phyloP scores from a whole-genome alignment of 305 asterid genomes.

The Plantago coronopus region DNA sequence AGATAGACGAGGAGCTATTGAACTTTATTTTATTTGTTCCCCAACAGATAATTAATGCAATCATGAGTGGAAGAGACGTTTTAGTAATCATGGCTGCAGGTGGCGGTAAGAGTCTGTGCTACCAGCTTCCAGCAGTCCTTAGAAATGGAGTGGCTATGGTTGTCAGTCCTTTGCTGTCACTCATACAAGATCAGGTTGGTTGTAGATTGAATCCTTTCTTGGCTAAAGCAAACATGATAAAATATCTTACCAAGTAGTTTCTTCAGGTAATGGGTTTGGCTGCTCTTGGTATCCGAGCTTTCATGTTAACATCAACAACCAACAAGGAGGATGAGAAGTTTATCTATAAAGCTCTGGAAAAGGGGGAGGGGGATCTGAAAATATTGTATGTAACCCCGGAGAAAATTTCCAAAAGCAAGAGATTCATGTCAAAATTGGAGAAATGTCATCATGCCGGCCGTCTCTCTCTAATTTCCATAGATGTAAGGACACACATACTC shows the following conservation, averaged over 20 bases:
- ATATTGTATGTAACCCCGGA: slow-evolving; percentile 91
- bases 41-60: slow-evolving; percentile 72
- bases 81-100: slow-evolving; percentile 98
- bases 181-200: slow-evolving; percentile 92
- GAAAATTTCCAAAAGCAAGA: slow-evolving; percentile 94
- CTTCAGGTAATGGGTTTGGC: slow-evolving; percentile 88
- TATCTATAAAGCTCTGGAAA: slow-evolving; percentile 82
- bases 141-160: slow-evolving; percentile 78
- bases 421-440: slow-evolving; percentile 94
- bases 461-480: slow-evolving; percentile 84
- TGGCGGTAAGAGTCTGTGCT: slow-evolving; percentile 94
- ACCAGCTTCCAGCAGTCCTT: slow-evolving; percentile 94
- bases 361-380: slow-evolving; percentile 80
- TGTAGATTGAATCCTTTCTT: neutral
- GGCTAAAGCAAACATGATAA: slow-evolving; percentile 9
- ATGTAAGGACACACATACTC: slow-evolving; percentile 43
- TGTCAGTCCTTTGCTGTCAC: slow-evolving; percentile 92
- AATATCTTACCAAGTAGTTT: slow-evolving; percentile 23
- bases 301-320: slow-evolving; percentile 81
- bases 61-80: slow-evolving; percentile 83
- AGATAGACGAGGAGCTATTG: neutral
- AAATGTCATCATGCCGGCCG: slow-evolving; percentile 89
- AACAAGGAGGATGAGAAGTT: slow-evolving; percentile 81
- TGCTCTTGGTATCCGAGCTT: slow-evolving; percentile 81
- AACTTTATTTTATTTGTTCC: slow-evolving; percentile 2